These are phyloP conservation scores for Nemania serpens DNA, from an alignment of 2,329 filamentous ascomycete genomes.

Conservation along the genomic window DNA sequence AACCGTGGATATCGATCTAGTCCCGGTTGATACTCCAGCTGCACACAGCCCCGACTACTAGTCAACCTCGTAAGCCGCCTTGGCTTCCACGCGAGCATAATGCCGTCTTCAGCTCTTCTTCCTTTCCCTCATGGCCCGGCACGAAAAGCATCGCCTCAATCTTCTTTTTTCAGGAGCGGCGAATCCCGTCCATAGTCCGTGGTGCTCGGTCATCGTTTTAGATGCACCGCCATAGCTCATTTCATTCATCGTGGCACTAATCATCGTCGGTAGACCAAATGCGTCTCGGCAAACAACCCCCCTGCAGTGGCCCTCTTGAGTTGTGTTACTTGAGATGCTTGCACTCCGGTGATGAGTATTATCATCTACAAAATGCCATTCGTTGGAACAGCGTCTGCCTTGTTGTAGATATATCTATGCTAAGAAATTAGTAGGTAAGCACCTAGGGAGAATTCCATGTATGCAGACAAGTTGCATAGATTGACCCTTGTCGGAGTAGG, in stretches of 20 bases:
- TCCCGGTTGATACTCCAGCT: slow-evolving; percentile 1
- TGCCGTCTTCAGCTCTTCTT: slow-evolving; percentile 8
- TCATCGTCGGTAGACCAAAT: neutral
- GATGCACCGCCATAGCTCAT: slow-evolving; percentile 8
- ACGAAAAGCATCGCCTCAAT: slow-evolving; percentile 3
- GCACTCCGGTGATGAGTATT: too few species aligned
- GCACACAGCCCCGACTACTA: slow-evolving; percentile 21
- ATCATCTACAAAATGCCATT: too few species aligned
- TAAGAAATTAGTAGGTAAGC: too few species aligned
- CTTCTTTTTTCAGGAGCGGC: neutral
- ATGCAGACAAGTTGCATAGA: too few species aligned
- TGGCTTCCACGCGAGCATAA: neutral
- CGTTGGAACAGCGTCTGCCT: slow-evolving; percentile 12
- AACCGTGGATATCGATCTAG: neutral
- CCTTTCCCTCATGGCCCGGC: neutral
- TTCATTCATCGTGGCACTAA: neutral
- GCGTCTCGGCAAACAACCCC: neutral
- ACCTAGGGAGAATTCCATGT: too few species aligned
- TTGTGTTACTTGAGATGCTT: neutral
- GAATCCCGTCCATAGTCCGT: neutral
- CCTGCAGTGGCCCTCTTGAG: neutral
- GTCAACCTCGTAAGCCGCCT: slow-evolving; percentile 24
- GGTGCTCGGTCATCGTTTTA: slow-evolving; percentile 7
- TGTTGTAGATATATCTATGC: neutral
- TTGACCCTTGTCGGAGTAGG: neutral